phyloP scores from a whole-genome alignment of 306 rosid genomes.

The Echinosophora koreensis region DNA sequence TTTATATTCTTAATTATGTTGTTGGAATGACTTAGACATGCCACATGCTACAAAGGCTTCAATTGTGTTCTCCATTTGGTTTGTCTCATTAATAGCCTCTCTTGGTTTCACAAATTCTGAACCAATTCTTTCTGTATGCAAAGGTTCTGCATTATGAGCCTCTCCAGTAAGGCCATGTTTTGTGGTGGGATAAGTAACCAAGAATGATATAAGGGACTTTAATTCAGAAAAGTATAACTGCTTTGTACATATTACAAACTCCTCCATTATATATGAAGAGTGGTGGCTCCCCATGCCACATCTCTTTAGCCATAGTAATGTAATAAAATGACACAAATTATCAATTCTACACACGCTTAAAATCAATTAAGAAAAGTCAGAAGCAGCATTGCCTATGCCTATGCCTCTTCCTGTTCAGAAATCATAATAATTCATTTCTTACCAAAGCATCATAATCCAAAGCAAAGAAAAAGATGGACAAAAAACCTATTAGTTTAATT shows the following conservation, averaged over 20 bases:
- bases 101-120: not conserved
- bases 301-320: too few relatives aligned
- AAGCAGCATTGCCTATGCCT: not conserved
- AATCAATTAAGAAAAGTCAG: not conserved
- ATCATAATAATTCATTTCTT: not conserved
- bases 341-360: not conserved
- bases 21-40: constrained; percentile 45
- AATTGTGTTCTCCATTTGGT: constrained; percentile 49
- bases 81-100: constrained; percentile 42
- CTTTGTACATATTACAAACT: too few relatives aligned
- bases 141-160: not conserved
- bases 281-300: too few relatives aligned
- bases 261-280: too few relatives aligned
- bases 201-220: not conserved
- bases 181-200: not conserved
- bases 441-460: not conserved
- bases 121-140: too few relatives aligned
- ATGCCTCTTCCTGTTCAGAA: not conserved
- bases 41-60: not conserved
- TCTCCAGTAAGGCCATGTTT: not conserved
- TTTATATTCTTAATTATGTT: constrained; percentile 45
- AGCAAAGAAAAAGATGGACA: too few relatives aligned
- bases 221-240: too few relatives aligned
- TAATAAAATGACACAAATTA: not conserved
- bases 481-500: too few relatives aligned